Percentiles rank a stretch among this genome's conserved stretches.
phyloP scores from a whole-genome alignment of 305 asterid genomes.

The Fraxinus xanthoxyloides region DNA sequence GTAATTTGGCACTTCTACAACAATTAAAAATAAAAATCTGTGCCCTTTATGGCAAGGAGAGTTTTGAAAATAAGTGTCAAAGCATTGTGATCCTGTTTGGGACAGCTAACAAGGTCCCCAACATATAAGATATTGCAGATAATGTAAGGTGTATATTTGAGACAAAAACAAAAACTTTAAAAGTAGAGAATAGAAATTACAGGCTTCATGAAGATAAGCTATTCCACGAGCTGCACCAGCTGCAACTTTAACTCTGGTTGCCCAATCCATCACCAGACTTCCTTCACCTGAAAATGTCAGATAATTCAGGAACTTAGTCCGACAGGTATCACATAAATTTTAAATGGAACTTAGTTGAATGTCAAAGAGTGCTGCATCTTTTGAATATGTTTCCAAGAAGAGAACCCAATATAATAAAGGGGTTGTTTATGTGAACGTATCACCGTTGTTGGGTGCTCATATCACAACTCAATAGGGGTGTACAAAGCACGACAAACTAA shows the following conservation, averaged over 20 bases:
- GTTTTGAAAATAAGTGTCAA: background rate
- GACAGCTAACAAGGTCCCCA: background rate
- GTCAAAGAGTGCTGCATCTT: background rate
- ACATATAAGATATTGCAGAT: background rate
- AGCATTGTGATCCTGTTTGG: background rate
- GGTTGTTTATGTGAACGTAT: background rate
- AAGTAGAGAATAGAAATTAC: conserved; percentile 43
- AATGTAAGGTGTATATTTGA: background rate
- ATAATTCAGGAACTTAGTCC: background rate
- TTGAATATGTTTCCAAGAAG: background rate
- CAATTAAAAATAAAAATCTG: background rate
- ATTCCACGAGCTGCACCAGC: conserved; percentile 91
- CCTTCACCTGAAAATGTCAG: conserved; percentile 45
- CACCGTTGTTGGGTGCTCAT: background rate
- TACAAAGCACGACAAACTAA: background rate
- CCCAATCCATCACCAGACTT: conserved; percentile 62
- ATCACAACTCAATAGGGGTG: background rate
- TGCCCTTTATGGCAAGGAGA: background rate
- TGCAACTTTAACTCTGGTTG: conserved; percentile 76
- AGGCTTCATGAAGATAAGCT: conserved; percentile 90
- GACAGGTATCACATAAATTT: background rate
- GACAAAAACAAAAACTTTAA: background rate
- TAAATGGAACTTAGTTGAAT: background rate
- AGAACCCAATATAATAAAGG: background rate
- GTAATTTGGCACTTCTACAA: background rate